Percentiles rank a stretch among this genome's conserved stretches.
These are phyloP conservation scores for Saccharomyces uvarum DNA, from an alignment of 1,139 yeast genomes.

Conservation along the genomic window DNA sequence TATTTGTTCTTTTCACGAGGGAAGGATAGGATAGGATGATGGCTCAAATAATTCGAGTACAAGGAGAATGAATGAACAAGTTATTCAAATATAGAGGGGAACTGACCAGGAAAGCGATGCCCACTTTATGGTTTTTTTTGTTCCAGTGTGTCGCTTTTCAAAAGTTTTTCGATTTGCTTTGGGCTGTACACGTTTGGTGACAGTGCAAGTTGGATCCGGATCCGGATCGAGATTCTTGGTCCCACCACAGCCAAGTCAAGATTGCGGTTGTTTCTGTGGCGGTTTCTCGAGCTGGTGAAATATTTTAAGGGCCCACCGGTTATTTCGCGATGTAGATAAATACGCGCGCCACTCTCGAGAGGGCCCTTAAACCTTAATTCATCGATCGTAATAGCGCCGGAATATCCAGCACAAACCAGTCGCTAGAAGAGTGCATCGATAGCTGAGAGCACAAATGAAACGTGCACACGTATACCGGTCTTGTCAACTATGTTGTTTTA, in stretches of 20 bases:
- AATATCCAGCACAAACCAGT: not conserved
- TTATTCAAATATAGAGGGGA: not conserved
- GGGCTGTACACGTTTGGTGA: not conserved
- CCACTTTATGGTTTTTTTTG: not conserved
- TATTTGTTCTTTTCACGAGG: not conserved
- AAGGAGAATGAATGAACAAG: too few species aligned
- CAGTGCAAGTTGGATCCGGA: too few species aligned
- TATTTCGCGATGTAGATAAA: not conserved
- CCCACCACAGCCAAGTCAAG: not conserved
- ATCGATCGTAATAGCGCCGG: not conserved
- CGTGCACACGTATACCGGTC: not conserved
- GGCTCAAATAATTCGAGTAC: too few species aligned
- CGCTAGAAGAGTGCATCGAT: not conserved
- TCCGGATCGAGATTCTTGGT: too few species aligned
- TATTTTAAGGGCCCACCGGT: not conserved
- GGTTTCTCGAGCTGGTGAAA: not conserved
- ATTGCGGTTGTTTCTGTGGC: not conserved
- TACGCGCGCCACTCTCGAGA: not conserved
- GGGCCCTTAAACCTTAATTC: not conserved
- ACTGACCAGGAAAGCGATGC: not conserved
- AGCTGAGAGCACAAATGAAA: not conserved
- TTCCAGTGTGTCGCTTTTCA: not conserved
- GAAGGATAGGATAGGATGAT: too few species aligned
- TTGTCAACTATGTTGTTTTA: not conserved
- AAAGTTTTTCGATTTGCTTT: not conserved